Evolutionary conservation across 2,329 filamentous ascomycete genomes (phyloP), one percentile per base, ranked within the genome.

Genomic region (Fusarium robinianum): DNA sequence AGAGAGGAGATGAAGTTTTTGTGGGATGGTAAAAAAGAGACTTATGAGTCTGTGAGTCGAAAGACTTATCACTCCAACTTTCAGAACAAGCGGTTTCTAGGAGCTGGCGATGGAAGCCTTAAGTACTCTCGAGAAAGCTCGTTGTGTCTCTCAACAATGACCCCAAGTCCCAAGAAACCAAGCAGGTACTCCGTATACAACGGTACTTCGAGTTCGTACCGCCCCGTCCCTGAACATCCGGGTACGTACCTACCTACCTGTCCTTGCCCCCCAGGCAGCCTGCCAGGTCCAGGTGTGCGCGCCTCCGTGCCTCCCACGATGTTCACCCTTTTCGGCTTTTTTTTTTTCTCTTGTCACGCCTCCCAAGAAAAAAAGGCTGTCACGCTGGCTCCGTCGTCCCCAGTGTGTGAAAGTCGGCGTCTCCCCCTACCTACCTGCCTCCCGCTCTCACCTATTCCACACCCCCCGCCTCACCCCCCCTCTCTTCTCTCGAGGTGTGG

Each of bases 61-160:
- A 41, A 49, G 47, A 51, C 55, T 58, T 61, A 39, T 50, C 45
- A 44, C 49, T 50, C 41, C 54, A 49, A 55, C 36, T 44, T 53
- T 27, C 57, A 40, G 19, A 43, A 44, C 17, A 41, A 9, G n/a
- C 23, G 22, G 29, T 23, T 11, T 39, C 46, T 36, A 27, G 46
- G 48, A 49, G 10, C 55, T 57, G 58, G 58, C 58, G 53, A 59
- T 55, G 57, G 58, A 62, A 60, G 58, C 58, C 50, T 62, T 60
- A 60, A 59, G 54, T 61, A 62, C 49, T 60, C 46, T 30, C 39
- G 41, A 16, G 23, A 24, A 11, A 32, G 37, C 50, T 43, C 39
- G 32, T 40, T 49, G 51, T 60, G 53, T 51, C 51, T 57, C 49
- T 50, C 51, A 57, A 53, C 55, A 33, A 43, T 45, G 49, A 47